These are phyloP conservation scores for Penicillium sp. DNA, from an alignment of 2,329 filamentous ascomycete species.

Conservation along the genomic window DNA sequence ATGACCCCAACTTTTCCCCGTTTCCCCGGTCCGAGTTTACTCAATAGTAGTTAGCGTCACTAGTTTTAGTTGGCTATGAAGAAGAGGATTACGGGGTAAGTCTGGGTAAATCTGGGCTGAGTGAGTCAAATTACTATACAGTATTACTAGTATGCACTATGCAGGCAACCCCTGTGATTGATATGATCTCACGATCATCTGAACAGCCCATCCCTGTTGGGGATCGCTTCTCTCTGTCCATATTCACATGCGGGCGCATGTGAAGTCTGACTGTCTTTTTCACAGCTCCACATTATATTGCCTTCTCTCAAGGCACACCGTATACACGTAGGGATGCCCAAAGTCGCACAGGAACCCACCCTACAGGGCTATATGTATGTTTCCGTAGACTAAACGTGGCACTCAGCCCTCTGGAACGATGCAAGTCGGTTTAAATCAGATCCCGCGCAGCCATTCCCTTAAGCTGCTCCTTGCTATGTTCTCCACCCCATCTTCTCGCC, in stretches of 20 bases:
- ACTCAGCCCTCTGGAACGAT: background rate
- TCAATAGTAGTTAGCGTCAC: no score
- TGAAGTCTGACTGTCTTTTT: conserved; percentile 14
- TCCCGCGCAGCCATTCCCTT: conserved; percentile 43
- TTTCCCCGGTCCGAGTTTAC: conserved; percentile 7
- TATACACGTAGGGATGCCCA: no score
- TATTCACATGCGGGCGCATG: conserved; percentile 24
- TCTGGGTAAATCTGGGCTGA: background rate
- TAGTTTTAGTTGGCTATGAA: no score
- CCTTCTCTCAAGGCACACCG: no score
- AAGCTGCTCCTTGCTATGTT: conserved; percentile 44
- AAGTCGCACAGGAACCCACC: no score
- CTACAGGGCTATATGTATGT: no score
- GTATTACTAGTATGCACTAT: background rate
- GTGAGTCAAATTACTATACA: background rate
- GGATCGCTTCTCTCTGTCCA: conserved; percentile 4
- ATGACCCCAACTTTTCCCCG: conserved; percentile 17
- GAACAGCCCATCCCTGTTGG: conserved; percentile 4
- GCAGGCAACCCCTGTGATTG: conserved; percentile 13
- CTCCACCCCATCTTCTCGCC: conserved; percentile 60
- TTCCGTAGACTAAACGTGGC: background rate
- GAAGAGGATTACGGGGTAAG: background rate
- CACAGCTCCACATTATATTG: background rate
- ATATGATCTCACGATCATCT: conserved; percentile 19
- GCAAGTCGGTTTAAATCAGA: conserved; percentile 4